Percentiles rank a stretch among this genome's conserved stretches.
Conservation (phyloP, 75 land plant genomes). For the Cryptomeria japonica region DNA sequence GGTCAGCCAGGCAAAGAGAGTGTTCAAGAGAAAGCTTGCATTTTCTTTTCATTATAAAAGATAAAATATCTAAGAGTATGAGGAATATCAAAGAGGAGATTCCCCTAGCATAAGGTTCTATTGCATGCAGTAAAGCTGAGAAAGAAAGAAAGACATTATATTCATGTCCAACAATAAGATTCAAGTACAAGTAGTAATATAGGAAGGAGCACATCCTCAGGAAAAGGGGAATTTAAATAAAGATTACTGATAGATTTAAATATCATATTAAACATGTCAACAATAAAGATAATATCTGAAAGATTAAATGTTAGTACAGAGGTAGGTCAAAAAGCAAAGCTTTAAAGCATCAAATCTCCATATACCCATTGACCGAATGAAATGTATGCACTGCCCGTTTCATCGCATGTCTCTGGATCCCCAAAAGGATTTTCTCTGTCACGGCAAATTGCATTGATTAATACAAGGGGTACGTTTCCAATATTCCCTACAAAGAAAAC, state of each 20-base stretch:
- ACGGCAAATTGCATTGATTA: conserved; percentile 85
- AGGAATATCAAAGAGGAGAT: neutral
- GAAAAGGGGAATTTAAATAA: neutral
- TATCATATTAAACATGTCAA: neutral
- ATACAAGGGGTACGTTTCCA: conserved; percentile 94
- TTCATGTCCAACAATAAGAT: neutral
- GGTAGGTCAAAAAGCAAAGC: neutral
- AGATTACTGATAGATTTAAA: neutral
- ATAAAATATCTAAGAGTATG: neutral
- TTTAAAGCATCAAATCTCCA: conserved; percentile 2
- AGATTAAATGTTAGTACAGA: neutral
- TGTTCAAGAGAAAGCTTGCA: neutral
- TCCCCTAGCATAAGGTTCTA: neutral
- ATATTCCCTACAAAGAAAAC: conserved; percentile 72
- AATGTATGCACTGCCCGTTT: conserved; percentile 79
- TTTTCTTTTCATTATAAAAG: neutral
- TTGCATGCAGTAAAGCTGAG: neutral
- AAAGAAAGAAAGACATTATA: neutral
- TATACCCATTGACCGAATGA: conserved; percentile 97
- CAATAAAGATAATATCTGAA: neutral
- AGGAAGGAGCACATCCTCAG: neutral
- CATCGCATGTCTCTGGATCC: conserved; percentile 60
- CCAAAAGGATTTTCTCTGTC: conserved; percentile 86
- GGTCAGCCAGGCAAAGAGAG: neutral
- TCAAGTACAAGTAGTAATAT: neutral